Base-by-base conservation (phyloP, 2,329 filamentous ascomycete genomes). In the Colletotrichum magnum region DNA sequence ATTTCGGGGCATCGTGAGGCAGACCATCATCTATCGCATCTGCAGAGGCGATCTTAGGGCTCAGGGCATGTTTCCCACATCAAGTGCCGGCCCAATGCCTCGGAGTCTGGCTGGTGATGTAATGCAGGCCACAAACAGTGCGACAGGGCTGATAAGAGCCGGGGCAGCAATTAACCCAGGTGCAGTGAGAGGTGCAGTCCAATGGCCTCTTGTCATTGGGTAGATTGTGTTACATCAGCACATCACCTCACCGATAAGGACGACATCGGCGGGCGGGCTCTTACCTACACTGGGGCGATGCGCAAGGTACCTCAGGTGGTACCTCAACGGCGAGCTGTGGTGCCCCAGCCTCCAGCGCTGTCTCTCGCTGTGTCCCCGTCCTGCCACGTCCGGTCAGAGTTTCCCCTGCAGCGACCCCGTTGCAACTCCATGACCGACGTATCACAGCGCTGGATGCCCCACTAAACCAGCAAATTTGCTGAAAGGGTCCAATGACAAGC, bases 401-500 rank as follows among this genome's bases (percentile, higher is more conserved):
- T 68, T 68, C 61, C 61, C 65, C 61, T 60, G 41, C 43, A 57
- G 62, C 54, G 16, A 36, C 39, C 39, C 47, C 65, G 52, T 41
- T 47, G 63, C 36, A 26, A 47, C 65, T 45, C 53, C 36, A 32
- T 58, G 39, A 45, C 60, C 45, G 41, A 48, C 66, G 47, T 59
- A 65, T 69, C 66, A 59, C 47, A 58, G 43, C 54, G 48, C 32
- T 53, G 36, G n/a, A 16, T 18, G 18, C 61, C 60, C 61, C 61
- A 64, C 61, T 16, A 51, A n/a, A 47, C 13, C 41, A 51, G 47
- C 32, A 59, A 65, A 65, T 59, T 63, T 68, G 36, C 51, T 52
- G 52, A 41, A 51, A 54, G 63, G 68, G 68, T 61, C 69, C 71
- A 71, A 67, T 72, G 71, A 71, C 45, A 66, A 71, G 69, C 61